These are phyloP conservation scores for Fomes fomentarius DNA, from an alignment of 1,284 basidiomycete species.

Conservation along the genomic window DNA sequence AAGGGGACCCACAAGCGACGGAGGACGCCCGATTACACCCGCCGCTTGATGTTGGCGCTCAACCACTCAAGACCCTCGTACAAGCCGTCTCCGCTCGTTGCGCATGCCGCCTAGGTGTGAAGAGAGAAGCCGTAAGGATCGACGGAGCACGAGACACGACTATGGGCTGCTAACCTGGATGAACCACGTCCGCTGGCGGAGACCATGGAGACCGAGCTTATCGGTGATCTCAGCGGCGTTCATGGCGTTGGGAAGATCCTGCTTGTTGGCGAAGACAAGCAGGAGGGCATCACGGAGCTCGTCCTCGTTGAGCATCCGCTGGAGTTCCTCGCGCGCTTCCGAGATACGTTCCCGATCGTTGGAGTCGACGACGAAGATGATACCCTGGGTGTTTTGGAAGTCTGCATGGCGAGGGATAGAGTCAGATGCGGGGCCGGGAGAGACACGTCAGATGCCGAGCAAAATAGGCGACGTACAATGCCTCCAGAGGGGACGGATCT, in stretches of 20 bases:
- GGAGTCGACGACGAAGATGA: constrained; percentile 99
- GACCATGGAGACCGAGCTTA: constrained; percentile 97
- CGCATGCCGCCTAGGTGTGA: constrained; percentile 86
- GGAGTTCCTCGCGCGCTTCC: constrained; percentile 98
- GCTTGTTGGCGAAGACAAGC: constrained; percentile 99
- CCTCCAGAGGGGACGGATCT: constrained; percentile 95
- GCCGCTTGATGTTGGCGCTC: constrained; percentile 88
- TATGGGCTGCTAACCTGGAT: constrained; percentile 78
- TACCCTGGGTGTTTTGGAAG: constrained; percentile 99
- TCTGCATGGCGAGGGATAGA: constrained; percentile 52
- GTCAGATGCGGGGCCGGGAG: constrained; percentile 11
- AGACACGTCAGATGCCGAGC: constrained; percentile 25
- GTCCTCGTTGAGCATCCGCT: constrained; percentile 99
- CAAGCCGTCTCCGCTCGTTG: constrained; percentile 97
- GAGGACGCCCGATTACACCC: constrained; percentile 53
- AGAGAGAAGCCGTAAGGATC: constrained; percentile 14
- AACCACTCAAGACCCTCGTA: constrained; percentile 99
- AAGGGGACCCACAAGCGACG: constrained; percentile 28
- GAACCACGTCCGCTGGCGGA: constrained; percentile 98
- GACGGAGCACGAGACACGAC: constrained; percentile 12
- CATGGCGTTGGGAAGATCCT: constrained; percentile 99
- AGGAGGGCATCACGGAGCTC: constrained; percentile 98
- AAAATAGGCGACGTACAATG: constrained; percentile 73
- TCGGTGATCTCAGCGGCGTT: constrained; percentile 99
- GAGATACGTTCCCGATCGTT: constrained; percentile 99